Evolutionary conservation across 2,329 filamentous ascomycete genomes (phyloP).

Genomic region (Penicillium sp.): DNA sequence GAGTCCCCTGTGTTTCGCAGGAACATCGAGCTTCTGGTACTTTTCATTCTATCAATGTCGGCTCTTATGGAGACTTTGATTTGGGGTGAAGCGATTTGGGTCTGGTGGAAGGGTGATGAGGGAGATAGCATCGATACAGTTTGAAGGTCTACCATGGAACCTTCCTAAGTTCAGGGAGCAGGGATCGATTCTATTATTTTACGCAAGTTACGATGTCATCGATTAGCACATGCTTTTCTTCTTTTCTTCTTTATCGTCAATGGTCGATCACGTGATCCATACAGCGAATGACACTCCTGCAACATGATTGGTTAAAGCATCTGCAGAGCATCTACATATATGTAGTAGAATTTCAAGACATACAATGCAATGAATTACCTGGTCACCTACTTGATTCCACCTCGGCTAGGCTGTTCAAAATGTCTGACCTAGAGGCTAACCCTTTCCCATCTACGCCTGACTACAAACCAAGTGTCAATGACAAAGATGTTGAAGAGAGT

Average conservation of each 20-base stretch:
- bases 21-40: slow-evolving; percentile 3
- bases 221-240: not conserved
- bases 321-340: not conserved
- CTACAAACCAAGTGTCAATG: slow-evolving; percentile 1
- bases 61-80: slow-evolving; percentile 5
- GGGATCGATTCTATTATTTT: not conserved
- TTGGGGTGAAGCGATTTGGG: slow-evolving; percentile 9
- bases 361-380: not conserved
- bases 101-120: slow-evolving; percentile 8
- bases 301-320: not conserved
- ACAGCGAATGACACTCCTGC: not conserved
- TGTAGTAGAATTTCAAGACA: not conserved
- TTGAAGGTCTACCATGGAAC: no score
- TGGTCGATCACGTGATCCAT: not conserved
- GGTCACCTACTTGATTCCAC: not conserved
- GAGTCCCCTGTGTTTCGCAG: slow-evolving; percentile 5
- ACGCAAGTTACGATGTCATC: not conserved
- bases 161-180: no score
- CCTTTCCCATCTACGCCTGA: slow-evolving; percentile 5
- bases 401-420: not conserved
- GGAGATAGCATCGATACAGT: slow-evolving; percentile 1
- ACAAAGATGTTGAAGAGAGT: slow-evolving; percentile 1
- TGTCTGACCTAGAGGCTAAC: slow-evolving; percentile 10
- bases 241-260: not conserved
- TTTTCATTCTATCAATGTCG: slow-evolving; percentile 1